These are phyloP conservation scores for Penicillium crustosum DNA, from an alignment of 2,329 filamentous ascomycete species.

Conservation along the genomic window DNA sequence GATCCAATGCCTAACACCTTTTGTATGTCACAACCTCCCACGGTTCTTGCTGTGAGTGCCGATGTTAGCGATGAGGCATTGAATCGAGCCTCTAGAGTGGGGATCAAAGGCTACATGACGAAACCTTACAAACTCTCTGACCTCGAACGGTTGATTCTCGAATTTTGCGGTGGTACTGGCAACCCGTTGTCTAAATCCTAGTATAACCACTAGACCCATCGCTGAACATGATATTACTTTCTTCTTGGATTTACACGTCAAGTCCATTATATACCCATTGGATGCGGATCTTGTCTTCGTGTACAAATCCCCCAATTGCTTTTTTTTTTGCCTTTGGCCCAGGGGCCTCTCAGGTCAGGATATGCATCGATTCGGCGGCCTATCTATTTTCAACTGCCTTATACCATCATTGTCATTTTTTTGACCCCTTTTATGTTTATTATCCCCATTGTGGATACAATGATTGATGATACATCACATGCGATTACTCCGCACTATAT, in stretches of 20 bases:
- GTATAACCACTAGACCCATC: background rate
- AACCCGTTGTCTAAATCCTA: background rate
- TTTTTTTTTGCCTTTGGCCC: slow-evolving; percentile 3
- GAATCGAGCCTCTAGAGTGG: slow-evolving; percentile 59
- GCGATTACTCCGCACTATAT: slow-evolving; percentile 5
- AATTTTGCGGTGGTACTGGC: slow-evolving; percentile 41
- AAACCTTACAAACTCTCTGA: slow-evolving; percentile 66
- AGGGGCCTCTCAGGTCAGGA: background rate
- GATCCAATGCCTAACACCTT: slow-evolving; percentile 9
- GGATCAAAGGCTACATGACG: slow-evolving; percentile 68
- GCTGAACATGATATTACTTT: background rate
- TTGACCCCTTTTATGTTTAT: slow-evolving; percentile 13
- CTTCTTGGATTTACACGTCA: background rate
- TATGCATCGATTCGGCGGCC: background rate
- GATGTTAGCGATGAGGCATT: slow-evolving; percentile 66
- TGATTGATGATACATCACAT: slow-evolving; percentile 25
- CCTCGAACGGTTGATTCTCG: slow-evolving; percentile 59
- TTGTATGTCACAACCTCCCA: slow-evolving; percentile 44
- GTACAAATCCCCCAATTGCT: background rate
- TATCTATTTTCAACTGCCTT: slow-evolving; percentile 16
- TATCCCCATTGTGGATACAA: slow-evolving; percentile 22
- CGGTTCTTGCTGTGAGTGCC: slow-evolving; percentile 63
- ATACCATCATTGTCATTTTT: slow-evolving; percentile 20
- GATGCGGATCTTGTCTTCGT: background rate
- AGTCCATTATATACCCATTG: slow-evolving; percentile 18